Base-by-base conservation (phyloP, 2,329 filamentous ascomycete species). In the Sporothrix brunneoviolacea region DNA sequence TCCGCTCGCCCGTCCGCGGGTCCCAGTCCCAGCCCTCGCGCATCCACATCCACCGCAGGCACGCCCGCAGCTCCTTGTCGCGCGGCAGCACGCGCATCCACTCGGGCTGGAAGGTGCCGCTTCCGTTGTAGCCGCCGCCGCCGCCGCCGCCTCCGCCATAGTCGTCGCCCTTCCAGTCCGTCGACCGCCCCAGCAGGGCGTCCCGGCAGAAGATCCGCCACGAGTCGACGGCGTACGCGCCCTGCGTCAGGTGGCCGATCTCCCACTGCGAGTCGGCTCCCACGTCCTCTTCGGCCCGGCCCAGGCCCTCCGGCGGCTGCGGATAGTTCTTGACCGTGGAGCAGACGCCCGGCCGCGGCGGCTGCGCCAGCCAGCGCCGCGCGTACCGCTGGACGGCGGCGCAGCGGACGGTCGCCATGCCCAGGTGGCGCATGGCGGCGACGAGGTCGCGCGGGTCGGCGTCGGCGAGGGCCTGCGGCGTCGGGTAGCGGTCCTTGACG, bases 161-260 rank as follows among this genome's bases (percentile, higher is more conserved):
- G n/a, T 8, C 28, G 59, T 67, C 71, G 1, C 85, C 86, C 59
- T 81, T 83, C 79, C 84, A 88, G 55, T 83, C 79, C 9, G 68
- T 64, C 2, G 84, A 80, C 16, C 82, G 65, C 0, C 82, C 84
- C 8, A 90, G 77, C 21, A 95, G 65, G 28, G 76, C 73, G 63
- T 96, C 91, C 2, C 91, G 80, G 64, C 89, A 95, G 66, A 96
- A 96, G 56, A 96, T 95, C 3, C 91, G 81, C 87, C 89, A 96
- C 61, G 86, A 91, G 65, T 96, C 91, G 43, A 91, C 72, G 0
- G 88, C 86, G 65, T 96, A 96, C 2, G 81, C 75, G 15, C 90
- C 88, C 48, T 88, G 83, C 0, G 88, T 90, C 51, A 96, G 70
- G 64, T 95, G 88, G 0, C 85, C 89, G 53, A 95, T 86, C 61